Evolutionary conservation across 2,329 filamentous ascomycete genomes (phyloP), one percentile per base, ranked within the genome.

Genomic region (Cordyceps pruinosa): DNA sequence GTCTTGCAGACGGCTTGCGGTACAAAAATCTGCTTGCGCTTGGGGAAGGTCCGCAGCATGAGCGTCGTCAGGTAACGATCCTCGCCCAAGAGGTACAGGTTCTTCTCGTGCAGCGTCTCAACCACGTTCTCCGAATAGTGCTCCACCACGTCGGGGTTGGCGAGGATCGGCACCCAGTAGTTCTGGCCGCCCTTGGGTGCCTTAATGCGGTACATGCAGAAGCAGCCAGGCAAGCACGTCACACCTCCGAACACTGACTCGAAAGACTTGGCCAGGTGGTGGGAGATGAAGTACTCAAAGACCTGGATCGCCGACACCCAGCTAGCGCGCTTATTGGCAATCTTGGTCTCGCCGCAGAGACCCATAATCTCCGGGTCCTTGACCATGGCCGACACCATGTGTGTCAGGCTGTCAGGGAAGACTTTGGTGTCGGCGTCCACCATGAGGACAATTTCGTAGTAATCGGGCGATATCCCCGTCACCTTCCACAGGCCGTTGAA

Each of bases 201-300:
- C 76, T 99, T 99, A 83, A 99, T 97, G 68, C 94, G 89, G 78
- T 99, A 99, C 95, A 99, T 99, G 81, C 91, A 97, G 85, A 99
- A 99, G 79, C 94, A 99, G 62, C 94, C 94, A 17, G 94, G 94
- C 65, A 99, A 80, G 80, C 94, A 99, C 62, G 94, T 99, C 60
- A 99, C 94, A 88, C 94, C 94, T 75, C 94, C 94, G 73, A 99
- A 99, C 63, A 97, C 89, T 1, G 92, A 97, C 73, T 99, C 94
- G 74, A 99, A 99, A 4, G 93, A 91, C 75, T 99, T 99, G 67
- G 92, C 85, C 66, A 95, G 82, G 72, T 99, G 95, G 72, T 99
- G 94, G 2, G 94, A 97, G 74, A 99, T 94, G 78, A 97, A 99
- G 77, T 97, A 97, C 78, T 99, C 94, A 68, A 99, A 99, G 28